These are phyloP conservation scores for Crepidotus variabilis DNA, from an alignment of 768 basidiomycete species.

Conservation along the genomic window DNA sequence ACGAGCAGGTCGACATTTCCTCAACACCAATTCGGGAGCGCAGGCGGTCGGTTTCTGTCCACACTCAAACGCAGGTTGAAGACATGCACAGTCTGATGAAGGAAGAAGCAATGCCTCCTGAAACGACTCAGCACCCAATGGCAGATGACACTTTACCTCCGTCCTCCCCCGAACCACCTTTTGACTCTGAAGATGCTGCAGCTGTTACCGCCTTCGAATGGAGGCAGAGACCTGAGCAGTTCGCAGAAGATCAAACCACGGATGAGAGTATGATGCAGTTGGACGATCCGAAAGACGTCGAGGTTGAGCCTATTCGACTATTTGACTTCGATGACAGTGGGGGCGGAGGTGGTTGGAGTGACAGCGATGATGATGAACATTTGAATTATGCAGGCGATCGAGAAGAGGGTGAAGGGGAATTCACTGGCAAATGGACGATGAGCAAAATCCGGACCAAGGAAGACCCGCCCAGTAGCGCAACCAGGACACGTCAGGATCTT, in stretches of 20 bases:
- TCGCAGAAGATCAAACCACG: slow-evolving; percentile 14
- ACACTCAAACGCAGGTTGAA: slow-evolving; percentile 3
- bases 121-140: not conserved
- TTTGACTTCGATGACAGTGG: slow-evolving; percentile 26
- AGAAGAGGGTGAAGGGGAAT: slow-evolving; percentile 55
- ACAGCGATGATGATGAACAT: slow-evolving; percentile 29
- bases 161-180: slow-evolving; percentile 19
- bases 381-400: slow-evolving; percentile 16
- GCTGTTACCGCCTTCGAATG: slow-evolving; percentile 20
- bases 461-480: slow-evolving; percentile 61
- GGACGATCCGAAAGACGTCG: slow-evolving; percentile 22
- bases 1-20: no score
- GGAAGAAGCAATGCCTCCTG: not conserved
- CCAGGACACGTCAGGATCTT: slow-evolving; percentile 41
- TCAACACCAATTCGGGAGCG: not conserved
- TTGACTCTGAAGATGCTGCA: slow-evolving; percentile 14
- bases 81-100: not conserved
- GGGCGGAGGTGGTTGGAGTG: slow-evolving; percentile 27
- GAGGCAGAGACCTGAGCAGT: slow-evolving; percentile 10
- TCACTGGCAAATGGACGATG: slow-evolving; percentile 60
- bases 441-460: slow-evolving; percentile 56
- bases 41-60: slow-evolving; percentile 10
- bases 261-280: slow-evolving; percentile 27
- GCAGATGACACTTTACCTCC: slow-evolving; percentile 14
- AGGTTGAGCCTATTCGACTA: slow-evolving; percentile 22